Conservation (phyloP, 768 basidiomycete genomes). For the Favolaschia claudopus region DNA sequence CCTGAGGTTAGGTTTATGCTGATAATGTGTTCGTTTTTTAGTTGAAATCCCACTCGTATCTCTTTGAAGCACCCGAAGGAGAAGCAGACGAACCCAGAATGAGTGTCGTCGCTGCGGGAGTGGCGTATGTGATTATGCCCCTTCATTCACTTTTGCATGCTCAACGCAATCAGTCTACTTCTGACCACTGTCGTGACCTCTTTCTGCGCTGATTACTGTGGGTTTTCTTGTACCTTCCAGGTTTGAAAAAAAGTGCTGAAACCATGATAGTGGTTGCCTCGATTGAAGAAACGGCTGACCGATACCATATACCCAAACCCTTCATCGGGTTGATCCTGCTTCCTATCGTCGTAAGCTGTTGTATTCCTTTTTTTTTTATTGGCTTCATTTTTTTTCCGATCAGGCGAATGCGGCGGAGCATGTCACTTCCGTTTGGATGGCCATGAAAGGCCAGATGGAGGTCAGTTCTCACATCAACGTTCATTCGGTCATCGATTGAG, state of each 20-base stretch:
- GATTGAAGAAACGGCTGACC: conserved; percentile 88
- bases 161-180: conserved; percentile 57
- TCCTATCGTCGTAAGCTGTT: conserved; percentile 76
- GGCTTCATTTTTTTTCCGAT: conserved; percentile 1
- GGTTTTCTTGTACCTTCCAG: conserved; percentile 36
- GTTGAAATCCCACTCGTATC: conserved; percentile 74
- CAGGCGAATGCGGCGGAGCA: conserved; percentile 89
- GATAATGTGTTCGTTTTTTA: conserved; percentile 36
- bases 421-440: conserved; percentile 88
- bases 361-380: neutral
- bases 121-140: conserved; percentile 50
- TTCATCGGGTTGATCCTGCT: conserved; percentile 90
- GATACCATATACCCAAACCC: conserved; percentile 81
- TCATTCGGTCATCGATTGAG: neutral
- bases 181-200: conserved; percentile 81
- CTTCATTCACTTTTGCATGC: neutral
- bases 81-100: conserved; percentile 61
- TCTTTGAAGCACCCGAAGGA: conserved; percentile 58
- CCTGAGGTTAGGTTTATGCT: neutral
- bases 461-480: conserved; percentile 24
- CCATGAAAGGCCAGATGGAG: conserved; percentile 71
- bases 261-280: conserved; percentile 76
- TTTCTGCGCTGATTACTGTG: conserved; percentile 89
- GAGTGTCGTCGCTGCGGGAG: conserved; percentile 72
- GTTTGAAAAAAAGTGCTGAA: conserved; percentile 34